Evolutionary conservation across 192 early-diverging fungal species (phyloP).

Genomic region (Backusella australiensis): DNA sequence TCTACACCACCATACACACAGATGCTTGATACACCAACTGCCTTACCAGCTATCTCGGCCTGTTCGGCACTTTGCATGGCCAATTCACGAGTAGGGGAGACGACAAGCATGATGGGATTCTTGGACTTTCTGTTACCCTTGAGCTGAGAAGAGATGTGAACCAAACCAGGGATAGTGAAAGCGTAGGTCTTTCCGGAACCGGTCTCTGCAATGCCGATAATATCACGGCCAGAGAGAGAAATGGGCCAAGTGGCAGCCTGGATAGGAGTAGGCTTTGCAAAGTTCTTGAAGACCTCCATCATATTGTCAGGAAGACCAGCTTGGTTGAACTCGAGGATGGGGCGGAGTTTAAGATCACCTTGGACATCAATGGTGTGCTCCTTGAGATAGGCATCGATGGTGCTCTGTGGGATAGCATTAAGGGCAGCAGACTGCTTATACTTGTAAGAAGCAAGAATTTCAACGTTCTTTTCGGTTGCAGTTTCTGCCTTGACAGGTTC

Average conservation of each 20-base stretch:
- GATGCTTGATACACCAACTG: constrained; percentile 60
- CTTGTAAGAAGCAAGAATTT: constrained; percentile 19
- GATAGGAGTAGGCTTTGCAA: constrained; percentile 87
- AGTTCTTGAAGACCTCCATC: constrained; percentile 61
- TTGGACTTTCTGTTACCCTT: constrained; percentile 44
- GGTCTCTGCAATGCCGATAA: constrained; percentile 96
- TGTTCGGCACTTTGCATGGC: constrained; percentile 95
- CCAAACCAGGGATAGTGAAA: constrained; percentile 88
- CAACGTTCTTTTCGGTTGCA: neutral
- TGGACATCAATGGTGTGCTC: constrained; percentile 46
- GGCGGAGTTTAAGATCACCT: constrained; percentile 56
- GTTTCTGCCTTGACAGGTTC: neutral
- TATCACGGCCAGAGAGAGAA: constrained; percentile 75
- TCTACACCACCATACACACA: constrained; percentile 91
- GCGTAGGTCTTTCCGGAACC: constrained; percentile 95
- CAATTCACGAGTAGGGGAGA: constrained; percentile 96
- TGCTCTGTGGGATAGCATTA: constrained; percentile 19
- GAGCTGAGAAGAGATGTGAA: constrained; percentile 77
- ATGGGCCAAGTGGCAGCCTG: constrained; percentile 95
- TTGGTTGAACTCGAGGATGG: constrained; percentile 73
- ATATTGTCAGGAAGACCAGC: constrained; percentile 69
- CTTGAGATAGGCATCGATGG: constrained; percentile 44
- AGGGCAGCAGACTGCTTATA: constrained; percentile 24
- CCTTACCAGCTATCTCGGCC: constrained; percentile 66
- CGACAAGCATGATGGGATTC: constrained; percentile 76